Percentiles rank a stretch among this genome's conserved stretches.
These are phyloP conservation scores for Phaeosphaeria sp. DNA, from an alignment of 2,329 filamentous ascomycete species.

Conservation along the genomic window DNA sequence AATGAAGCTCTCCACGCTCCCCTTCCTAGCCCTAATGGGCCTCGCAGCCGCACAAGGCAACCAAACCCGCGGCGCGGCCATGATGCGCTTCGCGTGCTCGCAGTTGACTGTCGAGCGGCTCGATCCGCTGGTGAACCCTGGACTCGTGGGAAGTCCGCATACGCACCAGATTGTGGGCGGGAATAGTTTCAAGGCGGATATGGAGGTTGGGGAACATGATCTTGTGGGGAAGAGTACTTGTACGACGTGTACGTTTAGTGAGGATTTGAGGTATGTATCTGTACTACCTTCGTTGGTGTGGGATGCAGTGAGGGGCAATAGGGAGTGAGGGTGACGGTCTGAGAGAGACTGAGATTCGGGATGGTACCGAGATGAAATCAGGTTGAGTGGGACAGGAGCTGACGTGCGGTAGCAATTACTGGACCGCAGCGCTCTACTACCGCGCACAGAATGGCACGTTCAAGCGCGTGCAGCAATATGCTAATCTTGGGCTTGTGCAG, in stretches of 20 bases:
- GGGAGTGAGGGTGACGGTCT: too few species aligned
- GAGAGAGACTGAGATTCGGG: too few species aligned
- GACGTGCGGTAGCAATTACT: constrained; percentile 40
- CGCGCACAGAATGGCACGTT: constrained; percentile 38
- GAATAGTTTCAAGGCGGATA: constrained; percentile 34
- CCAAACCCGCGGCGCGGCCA: constrained; percentile 3
- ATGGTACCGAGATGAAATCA: too few species aligned
- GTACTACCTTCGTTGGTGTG: not conserved
- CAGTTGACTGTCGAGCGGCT: constrained; percentile 38
- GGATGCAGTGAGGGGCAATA: too few species aligned
- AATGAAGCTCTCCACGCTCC: not conserved
- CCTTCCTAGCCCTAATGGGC: not conserved
- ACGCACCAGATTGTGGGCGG: constrained; percentile 40
- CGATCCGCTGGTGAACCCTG: constrained; percentile 39
- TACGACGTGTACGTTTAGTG: constrained; percentile 38
- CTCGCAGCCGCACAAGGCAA: constrained; percentile 3
- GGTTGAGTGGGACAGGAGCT: too few species aligned
- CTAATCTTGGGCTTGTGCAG: constrained; percentile 30
- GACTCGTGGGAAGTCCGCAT: constrained; percentile 33
- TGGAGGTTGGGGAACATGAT: constrained; percentile 33
- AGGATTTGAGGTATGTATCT: constrained; percentile 22
- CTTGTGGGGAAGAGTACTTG: constrained; percentile 24
- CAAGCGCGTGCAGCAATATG: constrained; percentile 37
- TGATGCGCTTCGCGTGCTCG: constrained; percentile 37
- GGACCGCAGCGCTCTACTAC: constrained; percentile 41